phyloP scores from a whole-genome alignment of 305 asterid genomes.

The Nicotiana rustica region DNA sequence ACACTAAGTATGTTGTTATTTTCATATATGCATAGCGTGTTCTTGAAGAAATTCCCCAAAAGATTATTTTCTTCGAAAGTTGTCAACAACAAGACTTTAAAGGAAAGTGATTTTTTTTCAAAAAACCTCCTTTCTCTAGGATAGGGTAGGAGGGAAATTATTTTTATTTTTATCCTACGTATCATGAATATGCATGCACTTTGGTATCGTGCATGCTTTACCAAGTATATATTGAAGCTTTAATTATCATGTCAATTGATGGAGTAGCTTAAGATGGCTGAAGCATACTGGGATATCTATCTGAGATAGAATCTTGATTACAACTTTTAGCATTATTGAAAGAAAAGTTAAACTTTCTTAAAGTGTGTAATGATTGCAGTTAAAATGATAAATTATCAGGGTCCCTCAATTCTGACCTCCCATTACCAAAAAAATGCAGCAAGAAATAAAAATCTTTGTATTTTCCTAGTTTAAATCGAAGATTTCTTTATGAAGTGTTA shows the following conservation, averaged over 20 bases:
- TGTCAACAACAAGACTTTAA: too few species aligned
- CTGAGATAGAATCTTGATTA: slow-evolving; percentile 4
- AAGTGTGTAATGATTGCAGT: not conserved
- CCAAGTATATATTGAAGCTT: slow-evolving; percentile 19
- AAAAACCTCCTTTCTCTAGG: not conserved
- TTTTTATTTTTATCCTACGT: not conserved
- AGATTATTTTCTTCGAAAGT: too few species aligned
- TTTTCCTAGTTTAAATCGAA: not conserved
- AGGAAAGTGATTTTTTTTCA: too few species aligned
- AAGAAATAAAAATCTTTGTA: not conserved
- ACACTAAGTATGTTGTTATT: too few species aligned
- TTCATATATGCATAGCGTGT: too few species aligned
- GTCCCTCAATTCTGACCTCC: not conserved
- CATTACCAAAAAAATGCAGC: not conserved
- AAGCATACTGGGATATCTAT: slow-evolving; percentile 15
- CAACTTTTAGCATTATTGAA: slow-evolving; percentile 26
- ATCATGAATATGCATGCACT: slow-evolving; percentile 30
- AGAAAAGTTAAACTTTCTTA: not conserved
- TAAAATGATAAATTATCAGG: slow-evolving; percentile 27
- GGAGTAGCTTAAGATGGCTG: not conserved
- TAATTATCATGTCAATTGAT: not conserved
- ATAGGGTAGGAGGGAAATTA: not conserved
- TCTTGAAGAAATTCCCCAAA: too few species aligned
- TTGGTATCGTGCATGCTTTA: not conserved
- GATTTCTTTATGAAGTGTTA: not conserved